Conservation (phyloP, 352 stramenopile genomes). For the Poterioochromonas sp. region DNA sequence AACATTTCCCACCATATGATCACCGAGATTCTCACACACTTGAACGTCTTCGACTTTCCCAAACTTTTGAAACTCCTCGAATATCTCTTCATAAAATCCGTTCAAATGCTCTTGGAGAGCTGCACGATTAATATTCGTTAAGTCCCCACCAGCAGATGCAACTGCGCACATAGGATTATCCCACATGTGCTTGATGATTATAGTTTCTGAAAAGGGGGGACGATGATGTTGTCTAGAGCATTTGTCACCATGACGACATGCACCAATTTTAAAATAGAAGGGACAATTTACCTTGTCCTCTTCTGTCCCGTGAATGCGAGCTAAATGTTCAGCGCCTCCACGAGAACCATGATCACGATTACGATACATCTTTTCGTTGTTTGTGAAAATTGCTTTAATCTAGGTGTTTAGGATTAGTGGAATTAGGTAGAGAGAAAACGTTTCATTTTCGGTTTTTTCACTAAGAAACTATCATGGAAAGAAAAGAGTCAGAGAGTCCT, state of each 20-base stretch:
- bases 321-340: conserved; percentile 76
- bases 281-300: conserved; percentile 97
- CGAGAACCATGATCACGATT: background rate
- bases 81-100: conserved; percentile 86
- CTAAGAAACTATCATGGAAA: too few relatives aligned
- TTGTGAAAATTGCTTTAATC: too few relatives aligned
- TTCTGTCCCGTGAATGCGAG: conserved; percentile 93
- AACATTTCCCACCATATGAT: conserved; percentile 99
- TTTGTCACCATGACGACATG: conserved; percentile 95
- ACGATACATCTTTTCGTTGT: too few relatives aligned
- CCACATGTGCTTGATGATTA: conserved; percentile 97
- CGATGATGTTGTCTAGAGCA: conserved; percentile 97
- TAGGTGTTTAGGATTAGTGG: too few relatives aligned
- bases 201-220: conserved; percentile 94
- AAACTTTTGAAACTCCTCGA: conserved; percentile 95
- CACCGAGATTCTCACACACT: conserved; percentile 97
- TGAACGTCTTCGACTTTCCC: conserved; percentile 95
- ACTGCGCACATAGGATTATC: conserved; percentile 81
- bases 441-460: too few relatives aligned
- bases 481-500: conserved; percentile 8
- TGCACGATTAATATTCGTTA: conserved; percentile 65
- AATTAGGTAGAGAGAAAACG: too few relatives aligned
- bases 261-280: conserved; percentile 99
- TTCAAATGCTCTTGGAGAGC: conserved; percentile 86
- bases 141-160: conserved; percentile 71